phyloP scores from a whole-genome alignment of 352 stramenopile genomes.

The Phytophthora sansomeana region DNA sequence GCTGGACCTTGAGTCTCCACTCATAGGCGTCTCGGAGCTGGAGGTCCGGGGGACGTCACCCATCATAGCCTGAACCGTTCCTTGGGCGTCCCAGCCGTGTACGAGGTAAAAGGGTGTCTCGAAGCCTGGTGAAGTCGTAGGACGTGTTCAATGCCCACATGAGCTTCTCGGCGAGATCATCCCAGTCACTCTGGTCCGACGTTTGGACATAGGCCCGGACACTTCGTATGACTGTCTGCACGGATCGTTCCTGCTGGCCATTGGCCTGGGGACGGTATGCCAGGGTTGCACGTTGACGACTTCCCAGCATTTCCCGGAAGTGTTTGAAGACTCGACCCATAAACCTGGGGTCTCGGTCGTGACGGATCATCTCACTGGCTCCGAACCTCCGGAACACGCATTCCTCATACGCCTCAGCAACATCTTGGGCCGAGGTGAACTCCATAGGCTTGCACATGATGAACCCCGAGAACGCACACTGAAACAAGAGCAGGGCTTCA shows the following conservation, averaged over 20 bases:
- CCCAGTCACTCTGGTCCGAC: slow-evolving; percentile 38
- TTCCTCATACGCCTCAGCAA: too few species aligned
- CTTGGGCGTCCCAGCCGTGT: slow-evolving; percentile 24
- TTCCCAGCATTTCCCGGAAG: slow-evolving; percentile 36
- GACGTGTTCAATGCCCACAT: slow-evolving; percentile 37
- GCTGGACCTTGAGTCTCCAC: too few species aligned
- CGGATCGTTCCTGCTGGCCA: slow-evolving; percentile 42
- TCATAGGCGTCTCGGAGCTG: background rate
- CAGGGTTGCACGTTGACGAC: slow-evolving; percentile 31
- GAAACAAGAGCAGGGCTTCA: too few species aligned
- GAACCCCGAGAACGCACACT: too few species aligned
- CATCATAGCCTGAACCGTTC: slow-evolving; percentile 13
- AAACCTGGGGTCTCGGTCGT: slow-evolving; percentile 42
- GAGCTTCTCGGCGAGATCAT: slow-evolving; percentile 30
- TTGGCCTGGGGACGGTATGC: slow-evolving; percentile 40
- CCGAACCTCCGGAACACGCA: slow-evolving; percentile 38
- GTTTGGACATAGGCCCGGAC: slow-evolving; percentile 33
- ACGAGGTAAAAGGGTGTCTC: slow-evolving; percentile 29
- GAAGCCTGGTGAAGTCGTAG: too few species aligned
- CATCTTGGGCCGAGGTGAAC: too few species aligned
- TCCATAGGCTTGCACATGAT: too few species aligned
- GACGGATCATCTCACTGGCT: slow-evolving; percentile 25
- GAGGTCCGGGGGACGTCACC: slow-evolving; percentile 1
- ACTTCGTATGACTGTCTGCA: slow-evolving; percentile 36
- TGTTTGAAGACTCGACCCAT: slow-evolving; percentile 40